A percentile compares a stretch with the other conserved stretches of the same genome.
These are phyloP conservation scores for Penicillium mononematosum DNA, from an alignment of 495 filamentous ascomycete genomes.

Conservation along the genomic window DNA sequence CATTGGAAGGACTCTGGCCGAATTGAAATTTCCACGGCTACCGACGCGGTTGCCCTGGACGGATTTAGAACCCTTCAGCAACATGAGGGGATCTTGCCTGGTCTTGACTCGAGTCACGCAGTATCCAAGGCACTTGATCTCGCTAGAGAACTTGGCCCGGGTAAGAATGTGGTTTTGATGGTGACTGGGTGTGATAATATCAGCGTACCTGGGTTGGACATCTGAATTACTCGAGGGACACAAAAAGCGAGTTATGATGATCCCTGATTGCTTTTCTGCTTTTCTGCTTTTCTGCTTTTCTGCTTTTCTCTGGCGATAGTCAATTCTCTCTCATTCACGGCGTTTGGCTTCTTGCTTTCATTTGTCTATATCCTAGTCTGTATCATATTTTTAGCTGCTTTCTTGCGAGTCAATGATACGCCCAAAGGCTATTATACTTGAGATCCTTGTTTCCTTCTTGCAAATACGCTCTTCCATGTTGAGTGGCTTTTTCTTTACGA, in stretches of 20 bases:
- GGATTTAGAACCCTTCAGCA: slow-evolving; percentile 31
- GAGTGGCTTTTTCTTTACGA: not conserved
- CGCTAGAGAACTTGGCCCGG: slow-evolving; percentile 31
- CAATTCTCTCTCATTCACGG: not conserved
- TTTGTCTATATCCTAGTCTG: not conserved
- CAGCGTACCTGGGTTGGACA: slow-evolving; percentile 11
- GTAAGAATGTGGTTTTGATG: slow-evolving; percentile 37
- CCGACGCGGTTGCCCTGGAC: slow-evolving; percentile 35
- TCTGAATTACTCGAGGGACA: slow-evolving; percentile 8
- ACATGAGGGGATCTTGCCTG: slow-evolving; percentile 32
- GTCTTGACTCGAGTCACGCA: slow-evolving; percentile 38
- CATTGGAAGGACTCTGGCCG: slow-evolving; percentile 35
- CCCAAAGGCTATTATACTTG: not conserved
- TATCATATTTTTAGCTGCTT: not conserved
- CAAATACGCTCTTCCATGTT: not conserved
- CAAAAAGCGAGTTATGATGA: not conserved
- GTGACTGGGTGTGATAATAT: slow-evolving; percentile 34
- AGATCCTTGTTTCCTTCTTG: not conserved
- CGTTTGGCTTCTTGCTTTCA: not conserved
- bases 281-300: not conserved
- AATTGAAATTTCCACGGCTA: slow-evolving; percentile 31
- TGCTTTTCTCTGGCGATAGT: slow-evolving; percentile 1
- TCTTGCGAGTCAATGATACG: not conserved
- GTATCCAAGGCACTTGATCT: slow-evolving; percentile 26
- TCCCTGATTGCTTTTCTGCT: not conserved